A percentile compares a stretch with the other conserved stretches of the same genome.
Evolutionary conservation across 331 rosid species (phyloP).

Genomic region (Phaseolus coccineus): DNA sequence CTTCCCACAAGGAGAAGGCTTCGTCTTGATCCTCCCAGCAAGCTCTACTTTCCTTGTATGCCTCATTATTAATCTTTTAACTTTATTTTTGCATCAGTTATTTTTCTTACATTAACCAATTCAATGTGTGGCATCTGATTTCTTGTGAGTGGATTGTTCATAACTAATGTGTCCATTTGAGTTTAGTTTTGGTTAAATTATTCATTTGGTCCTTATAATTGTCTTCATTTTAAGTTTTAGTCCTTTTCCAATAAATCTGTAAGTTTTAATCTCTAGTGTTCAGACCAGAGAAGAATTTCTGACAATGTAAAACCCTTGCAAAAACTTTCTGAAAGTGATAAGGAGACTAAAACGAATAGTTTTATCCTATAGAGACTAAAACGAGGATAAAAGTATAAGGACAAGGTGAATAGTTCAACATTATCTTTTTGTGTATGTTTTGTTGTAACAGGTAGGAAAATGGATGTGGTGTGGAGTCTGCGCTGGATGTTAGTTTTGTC

Average conservation of each 20-base stretch:
- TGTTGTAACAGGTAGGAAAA: background rate
- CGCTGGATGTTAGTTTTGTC: slow-evolving; percentile 31
- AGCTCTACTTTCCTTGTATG: slow-evolving; percentile 87
- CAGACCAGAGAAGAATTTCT: background rate
- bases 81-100: background rate
- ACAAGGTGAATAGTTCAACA: background rate
- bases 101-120: slow-evolving; percentile 16
- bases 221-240: background rate
- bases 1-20: slow-evolving; percentile 75
- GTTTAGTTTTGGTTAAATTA: background rate
- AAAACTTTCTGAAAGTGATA: background rate
- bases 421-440: background rate
- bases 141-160: slow-evolving; percentile 18
- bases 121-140: slow-evolving; percentile 21
- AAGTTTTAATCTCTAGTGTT: background rate
- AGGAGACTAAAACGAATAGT: background rate
- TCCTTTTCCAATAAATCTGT: too few relatives aligned
- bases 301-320: background rate
- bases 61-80: background rate
- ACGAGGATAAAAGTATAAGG: background rate
- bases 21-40: slow-evolving; percentile 90
- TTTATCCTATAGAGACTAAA: background rate
- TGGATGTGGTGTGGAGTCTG: slow-evolving; percentile 14
- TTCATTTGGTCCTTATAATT: background rate
- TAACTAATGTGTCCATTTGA: slow-evolving; percentile 17